Evolutionary conservation across 139 green algal genomes (phyloP).

Genomic region (Haematococcus lacustris): DNA sequence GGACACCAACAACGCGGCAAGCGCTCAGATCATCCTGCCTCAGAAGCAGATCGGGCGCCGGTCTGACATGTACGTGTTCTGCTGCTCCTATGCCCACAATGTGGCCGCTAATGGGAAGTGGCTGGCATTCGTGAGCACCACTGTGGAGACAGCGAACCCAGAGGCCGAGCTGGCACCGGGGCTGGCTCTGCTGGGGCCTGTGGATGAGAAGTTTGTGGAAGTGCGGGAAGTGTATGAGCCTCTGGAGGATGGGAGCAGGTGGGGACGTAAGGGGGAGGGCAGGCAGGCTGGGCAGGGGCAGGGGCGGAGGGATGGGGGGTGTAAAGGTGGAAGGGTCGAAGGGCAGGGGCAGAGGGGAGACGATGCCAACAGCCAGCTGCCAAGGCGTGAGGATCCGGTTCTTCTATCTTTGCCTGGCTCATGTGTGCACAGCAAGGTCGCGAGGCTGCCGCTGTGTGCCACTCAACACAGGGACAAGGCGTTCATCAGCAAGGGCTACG

Average conservation of each 20-base stretch:
- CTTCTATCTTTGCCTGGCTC: too few relatives aligned
- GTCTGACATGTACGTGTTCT: conserved; percentile 99
- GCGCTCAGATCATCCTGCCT: conserved; percentile 94
- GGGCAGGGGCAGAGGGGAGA: too few relatives aligned
- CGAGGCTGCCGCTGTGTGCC: too few relatives aligned
- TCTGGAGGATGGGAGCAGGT: conserved; percentile 56
- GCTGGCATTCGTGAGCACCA: conserved; percentile 96
- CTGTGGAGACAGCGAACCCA: conserved; percentile 76
- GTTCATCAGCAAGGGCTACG: conserved; percentile 92
- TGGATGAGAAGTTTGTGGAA: conserved; percentile 92
- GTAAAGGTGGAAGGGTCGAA: too few relatives aligned
- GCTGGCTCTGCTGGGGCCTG: conserved; percentile 81
- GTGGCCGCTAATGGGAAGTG: conserved; percentile 69
- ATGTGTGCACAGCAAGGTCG: too few relatives aligned
- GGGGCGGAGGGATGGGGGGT: too few relatives aligned
- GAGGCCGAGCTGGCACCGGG: conserved; percentile 66
- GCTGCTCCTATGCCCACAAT: conserved; percentile 88
- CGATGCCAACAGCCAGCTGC: too few relatives aligned
- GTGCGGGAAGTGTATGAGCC: conserved; percentile 74
- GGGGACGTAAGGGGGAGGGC: too few relatives aligned
- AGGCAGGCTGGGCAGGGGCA: too few relatives aligned
- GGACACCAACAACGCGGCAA: conserved; percentile 82
- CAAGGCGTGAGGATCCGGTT: too few relatives aligned
- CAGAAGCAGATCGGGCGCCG: conserved; percentile 88
- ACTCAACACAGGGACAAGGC: conserved; percentile 62